Percentiles rank a stretch among this genome's conserved stretches.
Conservation (phyloP, 1,284 basidiomycete species). For the Ceratobasidium sp. region DNA sequence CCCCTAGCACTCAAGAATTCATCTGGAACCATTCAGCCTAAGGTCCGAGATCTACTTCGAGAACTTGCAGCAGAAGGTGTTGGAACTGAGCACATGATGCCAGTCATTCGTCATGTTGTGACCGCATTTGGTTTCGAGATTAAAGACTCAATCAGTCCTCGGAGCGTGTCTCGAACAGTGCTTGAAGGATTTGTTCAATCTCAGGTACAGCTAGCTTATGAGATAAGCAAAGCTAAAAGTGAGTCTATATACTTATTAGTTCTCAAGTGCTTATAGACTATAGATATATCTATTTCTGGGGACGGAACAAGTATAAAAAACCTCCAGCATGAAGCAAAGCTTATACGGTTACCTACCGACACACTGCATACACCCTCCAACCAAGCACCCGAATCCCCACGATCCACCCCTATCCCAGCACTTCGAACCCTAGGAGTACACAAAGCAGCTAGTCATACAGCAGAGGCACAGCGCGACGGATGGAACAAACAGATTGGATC, state of each 20-base stretch:
- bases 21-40: neutral
- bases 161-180: neutral
- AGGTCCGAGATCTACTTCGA: neutral
- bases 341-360: neutral
- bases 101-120: neutral
- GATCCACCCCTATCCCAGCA: neutral
- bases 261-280: neutral
- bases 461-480: neutral
- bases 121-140: neutral
- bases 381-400: neutral
- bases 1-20: neutral
- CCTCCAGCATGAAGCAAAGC: conserved; percentile 16
- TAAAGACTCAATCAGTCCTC: neutral
- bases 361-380: neutral
- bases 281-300: conserved; percentile 20
- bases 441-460: conserved; percentile 8
- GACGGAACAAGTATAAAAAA: conserved; percentile 31
- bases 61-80: neutral
- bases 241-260: neutral
- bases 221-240: neutral
- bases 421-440: conserved; percentile 15
- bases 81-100: neutral
- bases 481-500: neutral
- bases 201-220: neutral
- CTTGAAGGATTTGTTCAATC: conserved; percentile 16